A percentile compares a stretch with the other conserved stretches of the same genome.
Conservation (phyloP, 1,284 basidiomycete species). For the Sanghuangporus sanghuang region DNA sequence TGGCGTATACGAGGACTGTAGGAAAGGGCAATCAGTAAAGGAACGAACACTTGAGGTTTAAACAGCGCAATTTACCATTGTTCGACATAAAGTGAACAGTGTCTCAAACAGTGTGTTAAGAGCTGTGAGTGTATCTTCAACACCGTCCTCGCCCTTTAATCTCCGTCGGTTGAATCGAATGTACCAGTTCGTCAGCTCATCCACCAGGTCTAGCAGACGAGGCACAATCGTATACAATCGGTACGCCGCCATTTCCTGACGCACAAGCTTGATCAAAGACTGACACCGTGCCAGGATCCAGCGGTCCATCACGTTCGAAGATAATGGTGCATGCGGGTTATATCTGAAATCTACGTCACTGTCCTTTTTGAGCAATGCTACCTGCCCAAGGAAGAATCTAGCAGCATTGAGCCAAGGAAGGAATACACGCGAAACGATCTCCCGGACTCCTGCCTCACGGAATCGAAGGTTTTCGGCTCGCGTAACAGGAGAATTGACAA, state of each 20-base stretch:
- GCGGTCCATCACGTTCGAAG: constrained; percentile 95
- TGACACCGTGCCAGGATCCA: constrained; percentile 99
- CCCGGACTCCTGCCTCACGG: constrained; percentile 96
- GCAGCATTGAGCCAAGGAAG: constrained; percentile 99
- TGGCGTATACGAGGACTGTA: constrained; percentile 93
- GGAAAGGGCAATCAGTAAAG: constrained; percentile 16
- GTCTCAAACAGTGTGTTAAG: constrained; percentile 97
- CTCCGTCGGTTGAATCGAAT: constrained; percentile 98
- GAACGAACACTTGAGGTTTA: constrained; percentile 13
- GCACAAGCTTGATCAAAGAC: constrained; percentile 89
- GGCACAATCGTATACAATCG: constrained; percentile 98
- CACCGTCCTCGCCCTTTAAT: constrained; percentile 92
- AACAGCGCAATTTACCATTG: constrained; percentile 61
- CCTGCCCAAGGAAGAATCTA: constrained; percentile 99
- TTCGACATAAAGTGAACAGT: constrained; percentile 89
- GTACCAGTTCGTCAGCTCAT: constrained; percentile 99
- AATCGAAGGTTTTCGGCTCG: constrained; percentile 97
- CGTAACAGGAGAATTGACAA: constrained; percentile 98
- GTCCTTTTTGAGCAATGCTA: constrained; percentile 82
- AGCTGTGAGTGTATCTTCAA: constrained; percentile 84
- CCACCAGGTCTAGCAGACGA: constrained; percentile 87
- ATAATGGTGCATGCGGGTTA: constrained; percentile 80
- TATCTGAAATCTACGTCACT: constrained; percentile 81
- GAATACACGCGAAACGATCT: constrained; percentile 92
- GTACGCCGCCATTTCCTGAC: constrained; percentile 95